These are phyloP conservation scores for Balamuthia mandrillaris DNA, from an alignment of 208 protist species.

Conservation along the genomic window DNA sequence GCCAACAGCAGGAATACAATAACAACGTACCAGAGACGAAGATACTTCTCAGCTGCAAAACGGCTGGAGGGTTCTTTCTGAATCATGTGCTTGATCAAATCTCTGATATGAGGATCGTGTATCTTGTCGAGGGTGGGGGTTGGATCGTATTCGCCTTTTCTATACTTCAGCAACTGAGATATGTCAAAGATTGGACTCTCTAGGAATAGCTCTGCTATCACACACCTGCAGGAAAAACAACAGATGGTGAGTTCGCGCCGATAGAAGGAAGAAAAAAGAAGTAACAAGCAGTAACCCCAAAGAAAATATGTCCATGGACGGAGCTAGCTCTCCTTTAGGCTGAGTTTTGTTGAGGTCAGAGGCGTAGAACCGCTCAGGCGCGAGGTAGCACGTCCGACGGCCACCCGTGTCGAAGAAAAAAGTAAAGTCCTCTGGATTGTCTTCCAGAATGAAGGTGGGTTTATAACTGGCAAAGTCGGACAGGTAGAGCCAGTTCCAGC, in stretches of 20 bases:
- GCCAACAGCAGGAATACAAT: background rate
- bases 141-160: slow-evolving; percentile 55
- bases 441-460: slow-evolving; percentile 56
- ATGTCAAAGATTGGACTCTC: slow-evolving; percentile 63
- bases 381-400: slow-evolving; percentile 66
- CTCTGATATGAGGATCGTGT: background rate
- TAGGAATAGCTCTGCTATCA: slow-evolving; percentile 63
- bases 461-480: slow-evolving; percentile 70
- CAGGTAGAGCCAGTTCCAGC: slow-evolving; percentile 63
- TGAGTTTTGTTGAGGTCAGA: background rate
- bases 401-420: slow-evolving; percentile 71
- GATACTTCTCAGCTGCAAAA: slow-evolving; percentile 14
- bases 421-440: slow-evolving; percentile 69
- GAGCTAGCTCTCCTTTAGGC: slow-evolving; percentile 42
- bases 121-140: slow-evolving; percentile 40
- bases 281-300: slow-evolving; percentile 22
- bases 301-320: slow-evolving; percentile 71
- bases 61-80: slow-evolving; percentile 38
- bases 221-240: slow-evolving; percentile 41
- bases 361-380: slow-evolving; percentile 69
- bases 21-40: background rate
- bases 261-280: background rate
- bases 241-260: background rate
- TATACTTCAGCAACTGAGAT: slow-evolving; percentile 54
- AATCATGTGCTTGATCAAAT: slow-evolving; percentile 47